Evolutionary conservation across 169 alveolate species (phyloP), one percentile per base, ranked within the genome.

Genomic region (Babesia microti): DNA sequence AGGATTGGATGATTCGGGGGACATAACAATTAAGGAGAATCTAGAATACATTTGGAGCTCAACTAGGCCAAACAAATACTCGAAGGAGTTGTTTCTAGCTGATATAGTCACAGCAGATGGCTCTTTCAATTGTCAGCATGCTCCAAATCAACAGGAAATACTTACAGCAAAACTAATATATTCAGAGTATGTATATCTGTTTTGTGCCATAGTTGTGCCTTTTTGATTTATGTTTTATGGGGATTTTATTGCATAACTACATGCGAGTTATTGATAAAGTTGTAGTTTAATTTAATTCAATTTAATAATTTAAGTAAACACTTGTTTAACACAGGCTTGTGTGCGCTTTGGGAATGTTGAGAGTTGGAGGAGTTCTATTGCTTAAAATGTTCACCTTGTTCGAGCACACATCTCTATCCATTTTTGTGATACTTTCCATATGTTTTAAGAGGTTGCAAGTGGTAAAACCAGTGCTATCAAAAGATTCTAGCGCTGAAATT

Each of bases 71-170:
- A 23, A 35, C n/a, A 1, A 3, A 27, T 5, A 43, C 28, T 17
- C 44, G 37, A 29, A 47, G 33, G 15, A 24, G 34, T 14, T 36
- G 52, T 47, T 45, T 21, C 9, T 60, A 30, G 78, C 53, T 4
- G 85, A 74, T 40, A 19, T 74, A 2, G 85, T 72, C 11, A 74
- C 85, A 4, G 85, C 85, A 17, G 85, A 74, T 35, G 85, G 85
- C 2, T 74, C 85, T 12, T 45, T 74, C 37, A 52, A 60, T 57
- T 63, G 75, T 32, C 85, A 74, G 39, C 39, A 37, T 40, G 78
- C 60, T 34, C 85, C 85, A 5, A 74, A 74, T 40, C 63, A 74
- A 24, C 85, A 74, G 41, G 85, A 74, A 29, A 21, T 27, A 27
- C 41, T 74, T 24, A 71, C 83, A 9, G 71, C 85, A 4, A 50